Conservation (phyloP, 805 yeast genomes). For the Wickerhamiella vanderwaltii region DNA sequence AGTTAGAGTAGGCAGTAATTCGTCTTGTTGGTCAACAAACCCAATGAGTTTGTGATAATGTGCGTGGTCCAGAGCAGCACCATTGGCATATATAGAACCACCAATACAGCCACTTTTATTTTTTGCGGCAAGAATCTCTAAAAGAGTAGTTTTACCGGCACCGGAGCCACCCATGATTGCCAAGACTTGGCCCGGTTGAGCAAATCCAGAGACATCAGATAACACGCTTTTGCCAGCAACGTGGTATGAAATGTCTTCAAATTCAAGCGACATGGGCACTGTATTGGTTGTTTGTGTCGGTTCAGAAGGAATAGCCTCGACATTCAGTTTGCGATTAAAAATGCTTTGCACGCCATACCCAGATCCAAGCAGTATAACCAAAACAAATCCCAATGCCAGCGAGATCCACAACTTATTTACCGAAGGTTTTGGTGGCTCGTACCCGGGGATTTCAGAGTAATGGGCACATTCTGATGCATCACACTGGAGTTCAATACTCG, state of each 20-base stretch:
- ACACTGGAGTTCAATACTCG: constrained; percentile 70
- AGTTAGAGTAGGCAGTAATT: constrained; percentile 78
- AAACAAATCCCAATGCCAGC: constrained; percentile 20
- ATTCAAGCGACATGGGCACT: constrained; percentile 61
- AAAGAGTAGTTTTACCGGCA: constrained; percentile 90
- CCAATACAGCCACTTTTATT: constrained; percentile 58
- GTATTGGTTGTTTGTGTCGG: constrained; percentile 12
- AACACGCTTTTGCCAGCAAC: constrained; percentile 43
- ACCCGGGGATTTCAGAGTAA: constrained; percentile 86
- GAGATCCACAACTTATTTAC: constrained; percentile 19
- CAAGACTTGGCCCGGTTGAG: constrained; percentile 74
- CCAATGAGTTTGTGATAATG: constrained; percentile 42
- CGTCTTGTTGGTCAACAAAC: constrained; percentile 94
- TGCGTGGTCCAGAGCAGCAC: constrained; percentile 36
- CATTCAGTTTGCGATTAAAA: constrained; percentile 9
- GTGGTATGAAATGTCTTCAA: constrained; percentile 59
- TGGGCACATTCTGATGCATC: constrained; percentile 85
- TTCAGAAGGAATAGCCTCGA: constrained; percentile 8
- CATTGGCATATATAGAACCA: constrained; percentile 71
- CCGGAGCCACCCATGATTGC: constrained; percentile 99
- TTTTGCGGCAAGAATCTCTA: constrained; percentile 85
- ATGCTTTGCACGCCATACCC: constrained; percentile 9
- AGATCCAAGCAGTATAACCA: constrained; percentile 15
- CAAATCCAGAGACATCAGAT: constrained; percentile 57
- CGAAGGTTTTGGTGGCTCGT: constrained; percentile 46